Evolutionary conservation across 2,329 filamentous ascomycete genomes (phyloP).

Genomic region (Hymenoscyphus infarciens): DNA sequence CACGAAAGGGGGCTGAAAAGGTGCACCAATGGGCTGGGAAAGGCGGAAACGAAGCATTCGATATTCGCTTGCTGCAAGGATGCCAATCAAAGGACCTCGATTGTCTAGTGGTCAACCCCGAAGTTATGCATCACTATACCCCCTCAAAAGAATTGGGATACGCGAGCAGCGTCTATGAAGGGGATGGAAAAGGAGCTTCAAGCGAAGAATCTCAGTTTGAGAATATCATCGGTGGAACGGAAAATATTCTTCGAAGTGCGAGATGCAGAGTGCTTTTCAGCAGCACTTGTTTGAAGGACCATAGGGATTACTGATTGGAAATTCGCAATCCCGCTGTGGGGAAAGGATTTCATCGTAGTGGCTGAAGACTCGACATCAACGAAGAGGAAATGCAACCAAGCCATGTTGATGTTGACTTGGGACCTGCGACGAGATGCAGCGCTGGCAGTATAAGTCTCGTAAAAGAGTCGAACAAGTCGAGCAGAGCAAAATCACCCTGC

Average conservation of each 20-base stretch:
- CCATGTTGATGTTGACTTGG: too few relatives aligned
- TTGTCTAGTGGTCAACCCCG: slow-evolving; percentile 4
- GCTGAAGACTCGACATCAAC: too few relatives aligned
- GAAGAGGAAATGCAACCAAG: too few relatives aligned
- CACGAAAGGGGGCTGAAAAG: background rate
- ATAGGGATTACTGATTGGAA: slow-evolving; percentile 2
- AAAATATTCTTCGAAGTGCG: slow-evolving; percentile 10
- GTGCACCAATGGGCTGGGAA: slow-evolving; percentile 6
- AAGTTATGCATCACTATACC: slow-evolving; percentile 8
- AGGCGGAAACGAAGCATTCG: slow-evolving; percentile 8
- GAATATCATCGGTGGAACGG: slow-evolving; percentile 6
- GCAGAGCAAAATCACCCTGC: too few relatives aligned
- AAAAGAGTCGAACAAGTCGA: too few relatives aligned
- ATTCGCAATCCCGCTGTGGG: background rate
- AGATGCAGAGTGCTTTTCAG: slow-evolving; percentile 7
- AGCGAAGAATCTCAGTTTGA: slow-evolving; percentile 7
- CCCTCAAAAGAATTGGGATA: slow-evolving; percentile 9
- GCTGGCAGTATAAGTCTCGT: too few relatives aligned
- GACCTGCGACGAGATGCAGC: too few relatives aligned
- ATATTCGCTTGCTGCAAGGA: slow-evolving; percentile 3
- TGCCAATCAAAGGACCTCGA: slow-evolving; percentile 5
- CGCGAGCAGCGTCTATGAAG: background rate
- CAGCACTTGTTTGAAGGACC: slow-evolving; percentile 5
- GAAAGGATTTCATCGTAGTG: too few relatives aligned
- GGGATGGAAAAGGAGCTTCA: background rate